Conservation (phyloP, 495 filamentous ascomycete genomes). For the Lasiosphaeriaceae sp. region DNA sequence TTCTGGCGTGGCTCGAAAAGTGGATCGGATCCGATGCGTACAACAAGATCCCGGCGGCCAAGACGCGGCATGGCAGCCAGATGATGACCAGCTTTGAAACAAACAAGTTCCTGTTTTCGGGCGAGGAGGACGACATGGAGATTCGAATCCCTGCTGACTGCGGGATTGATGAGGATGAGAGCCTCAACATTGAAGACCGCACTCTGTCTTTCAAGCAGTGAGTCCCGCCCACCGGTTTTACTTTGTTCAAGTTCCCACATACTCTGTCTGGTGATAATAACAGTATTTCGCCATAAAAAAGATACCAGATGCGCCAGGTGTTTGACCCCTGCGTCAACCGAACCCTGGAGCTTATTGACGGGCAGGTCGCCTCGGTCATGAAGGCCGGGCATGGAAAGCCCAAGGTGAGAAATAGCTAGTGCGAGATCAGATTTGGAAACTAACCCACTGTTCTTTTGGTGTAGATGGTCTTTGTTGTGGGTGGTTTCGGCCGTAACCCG, state of each 20-base stretch:
- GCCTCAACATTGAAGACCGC: slow-evolving; percentile 13
- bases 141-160: slow-evolving; percentile 7
- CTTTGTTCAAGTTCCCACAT: not conserved
- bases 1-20: slow-evolving; percentile 13
- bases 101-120: slow-evolving; percentile 8
- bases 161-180: slow-evolving; percentile 10
- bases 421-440: not conserved
- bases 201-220: not conserved
- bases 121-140: slow-evolving; percentile 12
- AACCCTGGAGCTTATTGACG: slow-evolving; percentile 29
- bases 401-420: not conserved
- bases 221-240: not conserved
- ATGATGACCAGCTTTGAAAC: slow-evolving; percentile 13
- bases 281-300: not conserved
- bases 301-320: slow-evolving; percentile 26
- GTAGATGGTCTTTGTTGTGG: slow-evolving; percentile 18
- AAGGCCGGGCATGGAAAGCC: not conserved
- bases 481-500: slow-evolving; percentile 17
- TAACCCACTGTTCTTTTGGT: not conserved
- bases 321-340: slow-evolving; percentile 36
- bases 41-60: slow-evolving; percentile 8
- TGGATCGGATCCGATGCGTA: slow-evolving; percentile 14
- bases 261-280: not conserved
- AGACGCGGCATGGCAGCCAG: slow-evolving; percentile 6
- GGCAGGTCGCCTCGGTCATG: slow-evolving; percentile 29